Evolutionary conservation across 345 rosid genomes (phyloP).

Genomic region (Nasturtium officinale): DNA sequence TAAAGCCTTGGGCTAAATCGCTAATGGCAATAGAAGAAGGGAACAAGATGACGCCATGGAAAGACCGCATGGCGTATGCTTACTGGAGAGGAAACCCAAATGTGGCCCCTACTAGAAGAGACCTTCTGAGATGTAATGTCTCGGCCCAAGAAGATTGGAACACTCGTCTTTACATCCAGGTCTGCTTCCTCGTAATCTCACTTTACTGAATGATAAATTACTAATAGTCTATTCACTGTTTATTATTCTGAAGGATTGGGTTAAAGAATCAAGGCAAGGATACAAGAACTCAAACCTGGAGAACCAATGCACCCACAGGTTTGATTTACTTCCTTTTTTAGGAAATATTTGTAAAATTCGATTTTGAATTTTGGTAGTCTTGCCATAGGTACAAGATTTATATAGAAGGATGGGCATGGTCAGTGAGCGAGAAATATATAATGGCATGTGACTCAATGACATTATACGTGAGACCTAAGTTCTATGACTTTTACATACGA

Average conservation of each 20-base stretch:
- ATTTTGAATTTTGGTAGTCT: not conserved
- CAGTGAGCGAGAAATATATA: conserved; percentile 82
- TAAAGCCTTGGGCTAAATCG: conserved; percentile 53
- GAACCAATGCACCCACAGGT: conserved; percentile 71
- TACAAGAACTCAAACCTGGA: conserved; percentile 57
- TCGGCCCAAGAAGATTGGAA: conserved; percentile 44
- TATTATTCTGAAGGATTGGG: conserved; percentile 55
- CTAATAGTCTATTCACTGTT: not conserved
- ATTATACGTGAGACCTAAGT: conserved; percentile 51
- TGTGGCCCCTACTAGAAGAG: conserved; percentile 44
- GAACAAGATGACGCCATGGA: conserved; percentile 48
- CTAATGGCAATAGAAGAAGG: conserved; percentile 50
- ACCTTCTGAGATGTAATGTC: conserved; percentile 49
- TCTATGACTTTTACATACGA: conserved; percentile 64
- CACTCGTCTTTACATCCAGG: conserved; percentile 46
- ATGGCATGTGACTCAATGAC: conserved; percentile 74
- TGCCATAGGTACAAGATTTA: conserved; percentile 67
- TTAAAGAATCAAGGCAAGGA: conserved; percentile 43
- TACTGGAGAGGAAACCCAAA: conserved; percentile 66
- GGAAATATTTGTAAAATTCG: not conserved
- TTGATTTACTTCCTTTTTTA: not conserved
- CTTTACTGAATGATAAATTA: not conserved
- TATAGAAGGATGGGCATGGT: conserved; percentile 79
- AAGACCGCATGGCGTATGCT: conserved; percentile 60
- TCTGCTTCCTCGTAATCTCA: not conserved